Evolutionary conservation across 768 basidiomycete species (phyloP), one percentile per base, ranked within the genome.

Genomic region (Albatrellus ellisii): DNA sequence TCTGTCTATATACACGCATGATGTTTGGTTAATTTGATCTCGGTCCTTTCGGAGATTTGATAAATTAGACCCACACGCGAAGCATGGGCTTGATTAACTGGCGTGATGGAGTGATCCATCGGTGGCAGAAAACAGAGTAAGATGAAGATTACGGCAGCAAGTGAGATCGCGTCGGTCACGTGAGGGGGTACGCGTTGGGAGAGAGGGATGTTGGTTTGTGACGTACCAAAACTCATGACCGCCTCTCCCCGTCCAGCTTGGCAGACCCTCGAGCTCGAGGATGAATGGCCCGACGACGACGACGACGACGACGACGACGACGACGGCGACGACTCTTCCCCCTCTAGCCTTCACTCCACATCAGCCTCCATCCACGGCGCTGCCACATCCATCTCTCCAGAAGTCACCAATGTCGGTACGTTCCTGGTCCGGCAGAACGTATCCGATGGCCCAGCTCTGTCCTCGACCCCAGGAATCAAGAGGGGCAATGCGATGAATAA

Each of bases 191-290:
- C n/a, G n/a, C n/a, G n/a, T n/a, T n/a, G n/a, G n/a, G n/a, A n/a
- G n/a, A n/a, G n/a, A n/a, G n/a, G n/a, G n/a, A n/a, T n/a, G n/a
- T n/a, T n/a, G n/a, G n/a, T n/a, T n/a, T n/a, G n/a, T n/a, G n/a
- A n/a, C n/a, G n/a, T n/a, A n/a, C n/a, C n/a, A n/a, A n/a, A n/a
- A n/a, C n/a, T n/a, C n/a, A n/a, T n/a, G n/a, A n/a, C n/a, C n/a
- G n/a, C n/a, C n/a, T n/a, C n/a, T n/a, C n/a, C 26, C n/a, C 38
- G 61, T 34, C 86, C 86, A 17, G 85, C 72, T 37, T 89, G 86
- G 86, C 79, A 85, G 57, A 88, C 87, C 1, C 84, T 86, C 41
- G 90, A 92, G 56, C 73, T 95, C 6, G 79, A 77, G 45, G 89
- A 92, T 51, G 90, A 92, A 65, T 95, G 90, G 90, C 67, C 85